Percentiles rank a stretch among this genome's conserved stretches.
Evolutionary conservation across 805 yeast genomes (phyloP).

Genomic region (Blastobotrys peoriensis): DNA sequence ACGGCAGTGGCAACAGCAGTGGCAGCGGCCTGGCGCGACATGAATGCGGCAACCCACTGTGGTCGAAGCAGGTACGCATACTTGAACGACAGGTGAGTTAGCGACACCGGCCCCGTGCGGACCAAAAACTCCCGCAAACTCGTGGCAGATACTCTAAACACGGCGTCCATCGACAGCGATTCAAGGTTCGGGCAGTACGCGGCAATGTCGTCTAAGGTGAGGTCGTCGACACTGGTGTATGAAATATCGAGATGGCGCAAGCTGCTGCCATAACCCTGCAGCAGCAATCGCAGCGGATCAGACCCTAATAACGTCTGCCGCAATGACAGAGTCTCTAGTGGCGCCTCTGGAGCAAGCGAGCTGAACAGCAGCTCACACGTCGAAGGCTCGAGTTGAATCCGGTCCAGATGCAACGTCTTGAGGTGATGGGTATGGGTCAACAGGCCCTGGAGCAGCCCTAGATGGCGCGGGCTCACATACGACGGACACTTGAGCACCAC

Average conservation of each 20-base stretch:
- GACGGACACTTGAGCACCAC: constrained; percentile 1
- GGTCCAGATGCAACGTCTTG: constrained; percentile 1
- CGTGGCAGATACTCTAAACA: constrained; percentile 5
- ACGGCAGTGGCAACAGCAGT: too few species aligned
- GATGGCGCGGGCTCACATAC: constrained; percentile 1
- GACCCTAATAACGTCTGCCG: constrained; percentile 4
- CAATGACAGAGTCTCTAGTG: constrained; percentile 1
- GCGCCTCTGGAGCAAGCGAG: constrained; percentile 1
- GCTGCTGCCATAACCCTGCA: constrained; percentile 1
- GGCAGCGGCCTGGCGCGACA: constrained; percentile 5
- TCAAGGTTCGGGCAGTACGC: constrained; percentile 5
- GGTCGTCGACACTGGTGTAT: constrained; percentile 11
- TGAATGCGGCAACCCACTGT: constrained; percentile 9
- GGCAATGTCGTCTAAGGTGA: constrained; percentile 4
- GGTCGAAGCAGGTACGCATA: constrained; percentile 10
- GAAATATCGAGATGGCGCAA: constrained; percentile 10
- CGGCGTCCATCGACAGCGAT: constrained; percentile 6
- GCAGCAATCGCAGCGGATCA: constrained; percentile 2
- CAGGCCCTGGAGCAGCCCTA: constrained; percentile 1
- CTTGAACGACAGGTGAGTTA: constrained; percentile 7
- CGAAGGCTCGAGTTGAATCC: constrained; percentile 3
- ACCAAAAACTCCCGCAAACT: constrained; percentile 9
- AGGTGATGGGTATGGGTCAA: neutral
- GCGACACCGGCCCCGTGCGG: constrained; percentile 3
- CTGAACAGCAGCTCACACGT: neutral